Evolutionary conservation across 2,329 filamentous ascomycete genomes (phyloP), one percentile per base, ranked within the genome.

Genomic region (Blumeria graminis): DNA sequence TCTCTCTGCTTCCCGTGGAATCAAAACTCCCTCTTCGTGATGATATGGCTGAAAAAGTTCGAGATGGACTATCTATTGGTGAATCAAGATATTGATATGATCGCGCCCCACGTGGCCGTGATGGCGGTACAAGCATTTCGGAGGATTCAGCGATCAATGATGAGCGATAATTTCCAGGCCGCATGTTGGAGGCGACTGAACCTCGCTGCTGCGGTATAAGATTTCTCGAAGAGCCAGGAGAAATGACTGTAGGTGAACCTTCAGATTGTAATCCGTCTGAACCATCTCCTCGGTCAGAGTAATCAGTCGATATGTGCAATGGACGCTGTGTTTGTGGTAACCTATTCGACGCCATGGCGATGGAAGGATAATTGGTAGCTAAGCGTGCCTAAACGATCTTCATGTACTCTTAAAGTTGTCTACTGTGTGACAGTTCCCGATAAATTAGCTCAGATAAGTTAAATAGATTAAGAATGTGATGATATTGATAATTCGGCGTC

Each of bases 11-110:
- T 16, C 69, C 70, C 59, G 80, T 77, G 16, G 80, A 81, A 61
- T 76, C 78, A 74, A 78, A 82, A 66, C 80, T 84, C 35, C 79
- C 79, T 58, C 79, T 70, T 60, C 78, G 71, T 50, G 78, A 82
- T 11, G 76, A 79, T 64, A 73, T 61, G 3, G 57, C 60, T 6
- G 64, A 71, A 54, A 66, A 70, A 46, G 74, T 75, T 3, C 68
- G 67, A 34, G 71, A 70, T n/a, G 69, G 66, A 35, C 64, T 63
- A 3, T 68, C 64, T 8, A 71, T 71, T 34, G 74, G 71, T 38
- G 76, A 70, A 62, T 78, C 76, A 58, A 74, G 69, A 59, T 28
- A 28, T 28, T 28, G 22, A 4, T 73, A 75, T 35, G 72, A 69
- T 48, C 71, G 69, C 57, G 72, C 69, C 50, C 69, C 70, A 45